Evolutionary conservation across 148 eudicot genomes (phyloP).

Genomic region (Tetragonia tetragonoides): DNA sequence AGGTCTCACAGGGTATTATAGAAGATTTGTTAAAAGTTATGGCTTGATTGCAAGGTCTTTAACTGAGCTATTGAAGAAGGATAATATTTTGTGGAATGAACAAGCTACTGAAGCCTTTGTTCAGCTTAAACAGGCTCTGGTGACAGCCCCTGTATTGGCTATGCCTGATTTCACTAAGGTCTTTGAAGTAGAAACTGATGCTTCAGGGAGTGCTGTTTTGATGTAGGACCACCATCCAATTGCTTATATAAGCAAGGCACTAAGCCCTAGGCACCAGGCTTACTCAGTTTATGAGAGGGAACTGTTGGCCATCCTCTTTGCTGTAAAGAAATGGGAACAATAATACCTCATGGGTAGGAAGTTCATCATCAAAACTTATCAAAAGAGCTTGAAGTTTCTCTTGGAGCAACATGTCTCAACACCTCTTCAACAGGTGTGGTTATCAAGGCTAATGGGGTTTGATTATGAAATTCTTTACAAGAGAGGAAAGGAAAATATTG

Average conservation of each 20-base stretch:
- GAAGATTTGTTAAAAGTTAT: neutral
- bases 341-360: neutral
- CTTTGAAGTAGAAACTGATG: too few species aligned
- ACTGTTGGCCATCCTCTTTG: neutral
- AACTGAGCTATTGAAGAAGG: neutral
- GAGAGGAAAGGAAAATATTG: neutral
- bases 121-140: neutral
- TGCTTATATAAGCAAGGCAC: neutral
- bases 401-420: neutral
- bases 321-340: neutral
- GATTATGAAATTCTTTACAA: neutral
- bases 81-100: neutral
- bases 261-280: neutral
- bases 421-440: neutral
- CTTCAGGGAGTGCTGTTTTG: neutral
- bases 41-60: neutral
- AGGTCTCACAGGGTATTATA: neutral
- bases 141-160: neutral
- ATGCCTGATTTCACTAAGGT: too few species aligned
- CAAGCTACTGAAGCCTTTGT: neutral
- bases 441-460: neutral
- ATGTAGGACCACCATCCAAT: neutral
- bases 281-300: slow-evolving; percentile 3
- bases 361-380: neutral
- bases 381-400: neutral